phyloP scores from a whole-genome alignment of 441 rosid species.

The California macrophylla region DNA sequence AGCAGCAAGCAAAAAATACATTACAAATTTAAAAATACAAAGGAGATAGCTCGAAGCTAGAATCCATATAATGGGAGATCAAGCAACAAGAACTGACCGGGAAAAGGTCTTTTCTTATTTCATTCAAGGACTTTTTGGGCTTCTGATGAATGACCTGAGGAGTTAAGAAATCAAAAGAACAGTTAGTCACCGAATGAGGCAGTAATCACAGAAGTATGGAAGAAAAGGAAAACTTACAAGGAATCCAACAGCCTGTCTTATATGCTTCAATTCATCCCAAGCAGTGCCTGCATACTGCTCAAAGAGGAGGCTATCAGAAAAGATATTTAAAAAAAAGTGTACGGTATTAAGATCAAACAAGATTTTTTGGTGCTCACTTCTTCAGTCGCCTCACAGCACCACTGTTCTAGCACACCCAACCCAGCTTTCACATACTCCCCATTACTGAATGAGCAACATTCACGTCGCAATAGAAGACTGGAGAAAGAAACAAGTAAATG shows the following conservation, averaged over 20 bases:
- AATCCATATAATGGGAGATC: not conserved
- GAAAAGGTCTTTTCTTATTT: constrained; percentile 88
- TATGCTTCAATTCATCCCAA: constrained; percentile 74
- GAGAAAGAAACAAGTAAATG: constrained; percentile 8
- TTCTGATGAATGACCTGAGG: constrained; percentile 91
- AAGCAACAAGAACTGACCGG: constrained; percentile 48
- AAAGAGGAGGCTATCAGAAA: constrained; percentile 14
- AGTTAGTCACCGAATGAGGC: constrained; percentile 5
- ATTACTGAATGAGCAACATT: constrained; percentile 95
- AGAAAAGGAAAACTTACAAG: constrained; percentile 33
- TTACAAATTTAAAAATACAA: not conserved
- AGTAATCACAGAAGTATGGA: constrained; percentile 9
- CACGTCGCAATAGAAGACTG: constrained; percentile 87
- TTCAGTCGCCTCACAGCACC: constrained; percentile 91
- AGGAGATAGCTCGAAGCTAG: constrained; percentile 1
- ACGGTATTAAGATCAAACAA: constrained; percentile 11
- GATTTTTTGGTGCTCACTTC: constrained; percentile 52
- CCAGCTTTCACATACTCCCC: constrained; percentile 99
- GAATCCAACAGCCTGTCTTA: constrained; percentile 70
- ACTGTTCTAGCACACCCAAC: constrained; percentile 86
- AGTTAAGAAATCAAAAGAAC: not conserved
- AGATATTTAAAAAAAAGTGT: constrained; percentile 5
- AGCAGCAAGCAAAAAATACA: not conserved
- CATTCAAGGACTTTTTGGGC: constrained; percentile 81
- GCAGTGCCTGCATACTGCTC: constrained; percentile 80